phyloP scores from a whole-genome alignment of 768 basidiomycete genomes.

The Sporobolomyces pararoseus region DNA sequence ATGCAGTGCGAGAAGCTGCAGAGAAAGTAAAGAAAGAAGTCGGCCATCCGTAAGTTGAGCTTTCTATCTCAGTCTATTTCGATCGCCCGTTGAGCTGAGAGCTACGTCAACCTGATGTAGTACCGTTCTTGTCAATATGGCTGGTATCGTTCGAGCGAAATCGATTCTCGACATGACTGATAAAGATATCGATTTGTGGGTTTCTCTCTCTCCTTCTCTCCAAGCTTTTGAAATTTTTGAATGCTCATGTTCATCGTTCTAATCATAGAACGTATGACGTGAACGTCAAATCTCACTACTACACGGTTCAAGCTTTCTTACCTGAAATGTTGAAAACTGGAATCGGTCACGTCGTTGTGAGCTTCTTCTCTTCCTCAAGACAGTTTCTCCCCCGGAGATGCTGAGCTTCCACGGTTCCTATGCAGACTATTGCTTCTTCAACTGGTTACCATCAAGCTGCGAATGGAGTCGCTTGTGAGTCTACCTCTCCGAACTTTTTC shows the following conservation, averaged over 20 bases:
- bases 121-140: constrained; percentile 89
- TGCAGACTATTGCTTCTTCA: constrained; percentile 66
- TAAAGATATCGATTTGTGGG: constrained; percentile 75
- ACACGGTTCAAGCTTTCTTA: constrained; percentile 87
- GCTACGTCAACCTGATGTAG: constrained; percentile 59
- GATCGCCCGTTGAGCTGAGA: too few species aligned
- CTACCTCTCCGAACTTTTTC: not conserved
- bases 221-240: too few species aligned
- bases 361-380: constrained; percentile 50
- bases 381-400: not conserved
- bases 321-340: constrained; percentile 76
- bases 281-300: constrained; percentile 84
- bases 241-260: not conserved
- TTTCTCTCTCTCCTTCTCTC: constrained; percentile 26
- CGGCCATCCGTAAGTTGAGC: constrained; percentile 37
- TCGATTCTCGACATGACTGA: constrained; percentile 71
- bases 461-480: constrained; percentile 22
- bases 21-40: constrained; percentile 75
- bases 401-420: too few species aligned
- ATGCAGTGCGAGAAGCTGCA: constrained; percentile 72
- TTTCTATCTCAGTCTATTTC: too few species aligned
- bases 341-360: constrained; percentile 76
- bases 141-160: constrained; percentile 89
- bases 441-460: constrained; percentile 60
- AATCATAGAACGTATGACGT: constrained; percentile 73